Base-by-base conservation (phyloP, 2,329 filamentous ascomycete species). In the Neonectria punicea region DNA sequence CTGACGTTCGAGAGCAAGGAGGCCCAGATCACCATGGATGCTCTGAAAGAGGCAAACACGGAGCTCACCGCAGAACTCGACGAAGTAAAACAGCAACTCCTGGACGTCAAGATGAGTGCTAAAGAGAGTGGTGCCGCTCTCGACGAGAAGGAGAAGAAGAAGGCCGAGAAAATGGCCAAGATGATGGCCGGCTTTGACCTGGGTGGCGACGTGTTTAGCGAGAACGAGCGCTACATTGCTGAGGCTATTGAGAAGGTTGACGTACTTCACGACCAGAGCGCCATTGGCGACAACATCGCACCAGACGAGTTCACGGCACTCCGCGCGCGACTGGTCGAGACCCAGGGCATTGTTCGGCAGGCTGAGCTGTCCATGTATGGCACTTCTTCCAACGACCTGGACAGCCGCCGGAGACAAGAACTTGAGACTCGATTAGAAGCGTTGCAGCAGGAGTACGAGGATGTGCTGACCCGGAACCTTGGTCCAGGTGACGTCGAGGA, bases 111-210 rank as follows among this genome's bases (percentile, higher is more conserved):
- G 83, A 98, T 98, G 92, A 96, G 90, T 72, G 94, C 95, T 62
- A 97, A 96, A 83, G 96, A 98, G 82, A 95, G 92, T 1, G 94
- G 89, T 49, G 94, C 94, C 9, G 91, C 93, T 16, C 83, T 97
- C 20, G 95, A 98, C 73, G 96, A 98, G 81, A 99, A 99, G 86
- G 97, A 98, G 82, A 95, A 94, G 85, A 94, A 94, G 83, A 99
- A 99, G 86, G 93, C 94, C 1, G 96, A 99, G 83, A 96, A 97
- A 82, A 99, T 99, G 96, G 96, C 96, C 47, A 93, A 98, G 86
- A 99, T 99, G 96, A 98, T 99, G 95, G 96, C 96, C 64, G 94
- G 95, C 4, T 98, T 99, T 74, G 95, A 99, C 75, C 88, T 99
- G 36, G 95, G 94, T 49, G 91, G 92, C 53, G 94, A 98, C 63